Percentiles rank a stretch among this genome's conserved stretches.
Evolutionary conservation across 306 rosid genomes (phyloP).

Genomic region (Rosa rugosa): DNA sequence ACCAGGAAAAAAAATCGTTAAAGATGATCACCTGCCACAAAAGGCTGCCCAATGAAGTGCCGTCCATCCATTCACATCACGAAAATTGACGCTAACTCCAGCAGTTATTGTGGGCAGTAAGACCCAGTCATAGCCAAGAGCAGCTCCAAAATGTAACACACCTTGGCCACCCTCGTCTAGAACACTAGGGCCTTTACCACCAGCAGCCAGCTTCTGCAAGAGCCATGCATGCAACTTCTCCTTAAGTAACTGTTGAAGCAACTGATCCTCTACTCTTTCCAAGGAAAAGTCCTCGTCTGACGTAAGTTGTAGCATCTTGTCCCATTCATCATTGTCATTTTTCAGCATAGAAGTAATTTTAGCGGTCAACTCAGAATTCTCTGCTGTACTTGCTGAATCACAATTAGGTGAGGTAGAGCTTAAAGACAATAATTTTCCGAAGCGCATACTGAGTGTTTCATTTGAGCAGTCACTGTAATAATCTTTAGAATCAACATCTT

Average conservation of each 20-base stretch:
- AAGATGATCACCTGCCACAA: slow-evolving; percentile 70
- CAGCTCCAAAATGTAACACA: slow-evolving; percentile 84
- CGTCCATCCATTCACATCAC: slow-evolving; percentile 90
- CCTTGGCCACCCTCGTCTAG: slow-evolving; percentile 83
- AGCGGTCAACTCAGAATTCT: slow-evolving; percentile 43
- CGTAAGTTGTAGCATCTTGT: slow-evolving; percentile 48
- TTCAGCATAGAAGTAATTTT: slow-evolving; percentile 59
- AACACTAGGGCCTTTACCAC: slow-evolving; percentile 84
- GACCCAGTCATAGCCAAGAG: slow-evolving; percentile 93
- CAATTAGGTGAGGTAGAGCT: slow-evolving; percentile 33
- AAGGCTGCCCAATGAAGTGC: slow-evolving; percentile 97
- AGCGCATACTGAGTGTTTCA: slow-evolving; percentile 40
- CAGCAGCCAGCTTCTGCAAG: slow-evolving; percentile 63
- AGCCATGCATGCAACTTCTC: slow-evolving; percentile 76
- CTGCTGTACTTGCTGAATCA: slow-evolving; percentile 35
- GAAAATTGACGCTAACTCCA: slow-evolving; percentile 80
- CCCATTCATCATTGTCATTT: slow-evolving; percentile 63
- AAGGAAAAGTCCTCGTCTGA: slow-evolving; percentile 51
- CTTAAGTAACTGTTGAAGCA: slow-evolving; percentile 68
- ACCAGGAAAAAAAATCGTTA: background rate
- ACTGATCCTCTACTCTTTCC: slow-evolving; percentile 52
- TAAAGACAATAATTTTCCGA: slow-evolving; percentile 49
- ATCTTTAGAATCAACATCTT: slow-evolving; percentile 37
- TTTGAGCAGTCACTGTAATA: slow-evolving; percentile 29
- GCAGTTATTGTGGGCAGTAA: slow-evolving; percentile 65